Evolutionary conservation across 2,329 filamentous ascomycete genomes (phyloP), one percentile per base, ranked within the genome.

Genomic region (Parafenestella ontariensis): DNA sequence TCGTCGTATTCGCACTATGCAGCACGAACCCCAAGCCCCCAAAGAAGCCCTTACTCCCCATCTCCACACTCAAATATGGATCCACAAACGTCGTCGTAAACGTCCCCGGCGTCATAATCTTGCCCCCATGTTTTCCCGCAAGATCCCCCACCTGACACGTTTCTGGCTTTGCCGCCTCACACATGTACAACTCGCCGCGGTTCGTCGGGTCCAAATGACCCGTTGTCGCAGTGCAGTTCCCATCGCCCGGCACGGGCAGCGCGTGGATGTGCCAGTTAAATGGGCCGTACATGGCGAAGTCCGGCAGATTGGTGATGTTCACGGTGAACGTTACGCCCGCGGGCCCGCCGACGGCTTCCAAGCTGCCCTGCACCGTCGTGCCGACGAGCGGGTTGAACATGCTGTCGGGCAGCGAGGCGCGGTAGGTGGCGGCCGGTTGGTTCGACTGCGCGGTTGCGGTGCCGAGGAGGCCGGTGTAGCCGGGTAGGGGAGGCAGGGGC

Each of bases 21-120:
- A 86, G 64, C 33, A 85, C 83, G 55, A 85, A 70, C 33, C 78
- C 80, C 49, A 78, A 73, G 52, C 82, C 80, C 17, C 82, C 82
- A 54, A 85, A 77, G 66, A 80, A 85, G 10, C 79, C 74, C 10
- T 65, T 61, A 13, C 71, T 70, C 5, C 69, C 75, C 2, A 69
- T 59, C 26, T 70, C 64, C 26, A 78, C 79, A 17, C 82, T 82
- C 45, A 82, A 52, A 69, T 81, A 86, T 33, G 71, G 64, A 54
- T 85, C 83, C 1, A 64, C 47, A 43, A 83, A 81, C 54, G 28
- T 66, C 6, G 66, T 66, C 13, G 64, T 56, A 54, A 72, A 74
- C 24, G 26, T 62, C 1, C 67, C 64, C 1, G 60, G 58, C 4
- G 62, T 61, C 41, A 69, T 69, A n/a, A 69, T 74, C 53, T 67